Conservation (phyloP, 352 stramenopile genomes). For the Phytophthora rubi region DNA sequence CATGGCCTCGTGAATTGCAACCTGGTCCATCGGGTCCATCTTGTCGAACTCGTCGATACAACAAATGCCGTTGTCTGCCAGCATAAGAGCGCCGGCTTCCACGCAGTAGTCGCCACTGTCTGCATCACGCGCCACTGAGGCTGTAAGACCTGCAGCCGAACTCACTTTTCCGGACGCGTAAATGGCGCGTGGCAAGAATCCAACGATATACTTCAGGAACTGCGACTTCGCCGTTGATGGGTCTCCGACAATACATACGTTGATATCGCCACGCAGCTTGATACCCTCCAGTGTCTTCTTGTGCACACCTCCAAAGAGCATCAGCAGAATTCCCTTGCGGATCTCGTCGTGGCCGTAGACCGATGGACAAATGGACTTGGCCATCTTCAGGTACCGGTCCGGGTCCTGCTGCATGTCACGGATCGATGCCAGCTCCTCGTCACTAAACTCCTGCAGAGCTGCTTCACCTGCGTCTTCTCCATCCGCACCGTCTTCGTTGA, state of each 20-base stretch:
- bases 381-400: constrained; percentile 94
- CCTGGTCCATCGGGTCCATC: constrained; percentile 98
- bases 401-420: constrained; percentile 91
- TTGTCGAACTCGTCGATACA: constrained; percentile 99
- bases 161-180: constrained; percentile 99
- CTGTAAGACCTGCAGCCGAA: constrained; percentile 97
- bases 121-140: constrained; percentile 95
- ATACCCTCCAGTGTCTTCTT: constrained; percentile 98
- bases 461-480: constrained; percentile 34
- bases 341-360: constrained; percentile 98
- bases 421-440: constrained; percentile 94
- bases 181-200: constrained; percentile 94
- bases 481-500: constrained; percentile 55
- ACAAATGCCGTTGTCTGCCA: constrained; percentile 99
- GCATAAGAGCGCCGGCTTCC: constrained; percentile 96
- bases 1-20: constrained; percentile 99
- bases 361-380: constrained; percentile 94
- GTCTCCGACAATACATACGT: constrained; percentile 99
- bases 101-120: constrained; percentile 93
- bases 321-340: constrained; percentile 94
- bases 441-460: constrained; percentile 84
- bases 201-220: constrained; percentile 98
- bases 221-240: constrained; percentile 99
- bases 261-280: constrained; percentile 98
- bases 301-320: constrained; percentile 98